Percentiles rank a stretch among this genome's conserved stretches.
Evolutionary conservation across 2,329 filamentous ascomycete genomes (phyloP).

Genomic region (Phaeosphaeriaceae sp.): DNA sequence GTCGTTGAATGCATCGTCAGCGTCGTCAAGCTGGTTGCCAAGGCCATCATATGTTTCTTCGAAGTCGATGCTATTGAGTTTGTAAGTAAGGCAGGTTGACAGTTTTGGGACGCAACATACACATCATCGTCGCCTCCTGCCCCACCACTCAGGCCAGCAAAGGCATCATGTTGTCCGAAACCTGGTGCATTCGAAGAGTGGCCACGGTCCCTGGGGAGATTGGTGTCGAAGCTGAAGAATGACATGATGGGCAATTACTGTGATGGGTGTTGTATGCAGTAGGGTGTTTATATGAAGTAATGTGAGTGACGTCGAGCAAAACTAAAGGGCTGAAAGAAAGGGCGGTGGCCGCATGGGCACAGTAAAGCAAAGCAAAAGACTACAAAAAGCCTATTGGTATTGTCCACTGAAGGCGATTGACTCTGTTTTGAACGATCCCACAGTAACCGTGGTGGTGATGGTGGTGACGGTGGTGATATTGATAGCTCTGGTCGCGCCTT

Average conservation of each 20-base stretch:
- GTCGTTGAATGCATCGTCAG: slow-evolving; percentile 93
- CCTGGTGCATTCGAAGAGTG: slow-evolving; percentile 75
- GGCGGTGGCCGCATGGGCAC: slow-evolving; percentile 14
- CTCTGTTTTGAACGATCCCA: too few species aligned
- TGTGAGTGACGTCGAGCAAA: slow-evolving; percentile 29
- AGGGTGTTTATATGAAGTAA: not conserved
- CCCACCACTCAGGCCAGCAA: slow-evolving; percentile 74
- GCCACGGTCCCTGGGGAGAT: slow-evolving; percentile 65
- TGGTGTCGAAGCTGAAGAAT: slow-evolving; percentile 87
- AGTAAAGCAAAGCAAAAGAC: too few species aligned
- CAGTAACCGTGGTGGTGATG: too few species aligned
- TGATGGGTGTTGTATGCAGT: slow-evolving; percentile 1
- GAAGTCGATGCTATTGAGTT: slow-evolving; percentile 76
- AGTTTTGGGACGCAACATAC: slow-evolving; percentile 49
- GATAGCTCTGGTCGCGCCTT: too few species aligned
- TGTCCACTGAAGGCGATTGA: too few species aligned
- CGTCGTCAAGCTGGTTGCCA: slow-evolving; percentile 87
- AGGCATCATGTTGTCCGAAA: slow-evolving; percentile 89
- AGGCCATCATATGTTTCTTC: slow-evolving; percentile 98
- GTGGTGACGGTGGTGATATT: too few species aligned
- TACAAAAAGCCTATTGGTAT: too few species aligned
- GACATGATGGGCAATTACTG: slow-evolving; percentile 66
- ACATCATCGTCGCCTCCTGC: slow-evolving; percentile 64
- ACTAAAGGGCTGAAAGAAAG: slow-evolving; percentile 8
- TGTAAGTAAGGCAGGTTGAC: slow-evolving; percentile 49